Conservation (phyloP, 164 flowering plant genomes). For the Stephania yunnanensis region DNA sequence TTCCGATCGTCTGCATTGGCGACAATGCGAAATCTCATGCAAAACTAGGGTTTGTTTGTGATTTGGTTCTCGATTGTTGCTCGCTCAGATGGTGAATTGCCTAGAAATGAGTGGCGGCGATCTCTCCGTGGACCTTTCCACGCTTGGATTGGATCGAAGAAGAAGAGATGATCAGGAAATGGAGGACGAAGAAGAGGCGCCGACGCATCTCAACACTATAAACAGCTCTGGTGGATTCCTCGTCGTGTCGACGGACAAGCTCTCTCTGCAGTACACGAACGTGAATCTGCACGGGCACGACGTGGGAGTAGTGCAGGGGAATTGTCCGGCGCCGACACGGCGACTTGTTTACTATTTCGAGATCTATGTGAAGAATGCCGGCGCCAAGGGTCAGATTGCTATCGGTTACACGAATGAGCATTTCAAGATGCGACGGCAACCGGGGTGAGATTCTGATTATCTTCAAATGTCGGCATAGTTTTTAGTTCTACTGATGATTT, state of each 20-base stretch:
- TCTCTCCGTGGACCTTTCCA: conserved; percentile 28
- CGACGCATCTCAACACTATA: conserved; percentile 69
- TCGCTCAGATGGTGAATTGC: conserved; percentile 18
- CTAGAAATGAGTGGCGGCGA: conserved; percentile 22
- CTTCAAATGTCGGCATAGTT: neutral
- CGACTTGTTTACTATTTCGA: conserved; percentile 80
- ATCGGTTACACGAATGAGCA: conserved; percentile 73
- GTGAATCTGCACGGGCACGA: conserved; percentile 79
- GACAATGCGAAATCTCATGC: neutral
- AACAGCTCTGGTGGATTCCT: conserved; percentile 83
- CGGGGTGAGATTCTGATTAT: conserved; percentile 48
- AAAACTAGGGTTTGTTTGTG: neutral
- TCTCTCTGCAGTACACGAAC: conserved; percentile 64
- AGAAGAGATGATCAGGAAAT: conserved; percentile 8
- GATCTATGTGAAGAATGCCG: conserved; percentile 77
- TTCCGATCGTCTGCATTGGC: neutral
- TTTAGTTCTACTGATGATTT: neutral
- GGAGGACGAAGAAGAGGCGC: conserved; percentile 40
- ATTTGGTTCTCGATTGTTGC: neutral
- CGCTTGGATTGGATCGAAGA: conserved; percentile 20
- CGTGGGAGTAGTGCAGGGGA: conserved; percentile 87
- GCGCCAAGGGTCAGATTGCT: conserved; percentile 71
- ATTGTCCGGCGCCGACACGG: conserved; percentile 68
- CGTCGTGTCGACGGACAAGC: conserved; percentile 69
- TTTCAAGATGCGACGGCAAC: conserved; percentile 83